Percentiles rank a stretch among this genome's conserved stretches.
Evolutionary conservation across 2,329 filamentous ascomycete species (phyloP).

Genomic region (Aspergillus pseudotamarii): DNA sequence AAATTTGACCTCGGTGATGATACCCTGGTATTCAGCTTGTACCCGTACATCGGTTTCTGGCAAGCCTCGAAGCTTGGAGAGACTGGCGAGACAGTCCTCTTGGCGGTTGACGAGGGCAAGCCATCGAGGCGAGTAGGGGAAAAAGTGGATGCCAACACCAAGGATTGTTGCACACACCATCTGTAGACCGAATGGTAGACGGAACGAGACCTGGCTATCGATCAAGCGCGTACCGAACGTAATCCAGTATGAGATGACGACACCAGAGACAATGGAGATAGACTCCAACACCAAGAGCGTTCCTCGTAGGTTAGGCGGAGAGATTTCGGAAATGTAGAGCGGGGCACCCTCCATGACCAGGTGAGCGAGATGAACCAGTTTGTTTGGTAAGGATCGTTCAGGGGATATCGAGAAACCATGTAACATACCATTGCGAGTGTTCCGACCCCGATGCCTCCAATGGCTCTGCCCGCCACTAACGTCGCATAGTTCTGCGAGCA

Average conservation of each 20-base stretch:
- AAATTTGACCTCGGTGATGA: conserved; percentile 53
- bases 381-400: background rate
- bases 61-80: conserved; percentile 46
- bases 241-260: conserved; percentile 58
- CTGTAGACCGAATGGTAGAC: conserved; percentile 50
- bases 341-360: conserved; percentile 24
- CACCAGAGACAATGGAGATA: conserved; percentile 50
- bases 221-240: conserved; percentile 55
- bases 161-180: conserved; percentile 47
- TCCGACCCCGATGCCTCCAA: conserved; percentile 42
- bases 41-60: conserved; percentile 48
- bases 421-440: conserved; percentile 35
- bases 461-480: conserved; percentile 38
- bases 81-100: conserved; percentile 41
- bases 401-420: background rate
- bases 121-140: conserved; percentile 52
- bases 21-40: conserved; percentile 53
- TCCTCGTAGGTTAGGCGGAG: conserved; percentile 39
- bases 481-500: conserved; percentile 27
- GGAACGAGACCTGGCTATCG: conserved; percentile 45
- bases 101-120: conserved; percentile 44
- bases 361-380: background rate
- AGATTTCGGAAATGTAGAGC: conserved; percentile 38
- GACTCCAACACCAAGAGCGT: conserved; percentile 43
- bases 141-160: conserved; percentile 47